A percentile compares a stretch with the other conserved stretches of the same genome.
These are phyloP conservation scores for Picochlorum costavermella DNA, from an alignment of 139 green algal genomes.

Conservation along the genomic window DNA sequence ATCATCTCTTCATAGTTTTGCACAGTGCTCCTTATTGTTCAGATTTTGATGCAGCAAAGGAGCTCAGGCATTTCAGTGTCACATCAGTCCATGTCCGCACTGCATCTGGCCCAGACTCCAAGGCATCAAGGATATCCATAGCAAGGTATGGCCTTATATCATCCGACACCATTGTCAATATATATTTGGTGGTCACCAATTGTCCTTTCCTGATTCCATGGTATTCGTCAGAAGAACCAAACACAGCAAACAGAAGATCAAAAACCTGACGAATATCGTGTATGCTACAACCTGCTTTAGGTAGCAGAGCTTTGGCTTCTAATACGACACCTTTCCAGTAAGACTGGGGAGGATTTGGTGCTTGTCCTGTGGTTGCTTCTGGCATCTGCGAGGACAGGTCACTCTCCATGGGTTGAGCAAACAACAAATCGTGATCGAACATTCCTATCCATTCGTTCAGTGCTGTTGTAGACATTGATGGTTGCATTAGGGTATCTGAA, in stretches of 20 bases:
- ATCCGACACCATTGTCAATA: conserved; percentile 3
- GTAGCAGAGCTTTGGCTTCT: background rate
- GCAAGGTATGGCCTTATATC: background rate
- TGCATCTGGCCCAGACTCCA: conserved; percentile 1
- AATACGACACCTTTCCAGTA: background rate
- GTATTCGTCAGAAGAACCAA: background rate
- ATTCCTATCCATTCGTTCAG: conserved; percentile 4
- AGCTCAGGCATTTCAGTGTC: conserved; percentile 4
- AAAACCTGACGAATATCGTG: conserved; percentile 5
- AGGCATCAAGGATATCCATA: background rate
- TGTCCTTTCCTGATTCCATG: background rate
- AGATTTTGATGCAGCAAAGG: background rate
- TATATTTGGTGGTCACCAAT: conserved; percentile 2
- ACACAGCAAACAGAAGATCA: background rate
- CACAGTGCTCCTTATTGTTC: background rate
- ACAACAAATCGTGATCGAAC: background rate
- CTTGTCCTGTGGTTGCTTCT: background rate
- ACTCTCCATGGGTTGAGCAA: conserved; percentile 1
- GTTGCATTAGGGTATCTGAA: background rate
- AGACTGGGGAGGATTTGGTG: background rate
- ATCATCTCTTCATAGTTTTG: background rate
- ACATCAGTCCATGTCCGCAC: background rate
- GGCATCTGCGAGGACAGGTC: background rate
- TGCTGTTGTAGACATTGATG: background rate
- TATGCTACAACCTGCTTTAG: background rate